Conservation (phyloP, 495 filamentous ascomycete genomes). For the Podospora anserina region DNA sequence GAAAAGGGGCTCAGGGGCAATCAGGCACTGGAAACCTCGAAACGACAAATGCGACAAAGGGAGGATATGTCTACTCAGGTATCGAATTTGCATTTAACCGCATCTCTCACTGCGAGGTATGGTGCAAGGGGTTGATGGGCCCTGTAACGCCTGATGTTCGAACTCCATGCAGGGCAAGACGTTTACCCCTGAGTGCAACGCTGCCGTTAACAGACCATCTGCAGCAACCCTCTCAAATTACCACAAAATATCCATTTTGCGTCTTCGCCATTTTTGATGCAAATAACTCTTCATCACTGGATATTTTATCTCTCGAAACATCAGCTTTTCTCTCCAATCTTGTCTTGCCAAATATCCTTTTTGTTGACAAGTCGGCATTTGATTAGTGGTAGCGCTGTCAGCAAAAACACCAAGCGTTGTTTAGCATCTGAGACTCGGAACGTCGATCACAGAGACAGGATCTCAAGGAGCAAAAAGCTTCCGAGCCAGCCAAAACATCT, state of each 20-base stretch:
- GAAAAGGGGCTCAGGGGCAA: not conserved
- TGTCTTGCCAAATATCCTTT: too few relatives aligned
- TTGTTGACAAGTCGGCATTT: not conserved
- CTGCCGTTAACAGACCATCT: not conserved
- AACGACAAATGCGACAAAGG: not conserved
- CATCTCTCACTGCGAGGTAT: not conserved
- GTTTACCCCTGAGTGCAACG: slow-evolving; percentile 3
- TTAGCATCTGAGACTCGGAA: slow-evolving; percentile 24
- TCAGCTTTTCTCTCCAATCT: too few relatives aligned
- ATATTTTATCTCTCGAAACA: too few relatives aligned
- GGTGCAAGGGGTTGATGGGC: slow-evolving; percentile 10
- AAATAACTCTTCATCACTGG: too few relatives aligned
- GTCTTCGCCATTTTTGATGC: not conserved
- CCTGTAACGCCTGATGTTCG: slow-evolving; percentile 18
- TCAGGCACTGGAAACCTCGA: not conserved
- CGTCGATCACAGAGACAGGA: slow-evolving; percentile 14
- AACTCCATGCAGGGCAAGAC: not conserved
- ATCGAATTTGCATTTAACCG: slow-evolving; percentile 16
- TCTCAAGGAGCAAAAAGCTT: slow-evolving; percentile 3
- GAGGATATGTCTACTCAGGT: not conserved
- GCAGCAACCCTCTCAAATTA: not conserved
- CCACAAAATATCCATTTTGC: not conserved
- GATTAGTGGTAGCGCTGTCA: slow-evolving; percentile 1
- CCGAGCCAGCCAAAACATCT: slow-evolving; percentile 14
- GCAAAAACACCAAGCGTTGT: slow-evolving; percentile 9